phyloP scores from a whole-genome alignment of 768 basidiomycete genomes.

The Pulveroboletus sp. region DNA sequence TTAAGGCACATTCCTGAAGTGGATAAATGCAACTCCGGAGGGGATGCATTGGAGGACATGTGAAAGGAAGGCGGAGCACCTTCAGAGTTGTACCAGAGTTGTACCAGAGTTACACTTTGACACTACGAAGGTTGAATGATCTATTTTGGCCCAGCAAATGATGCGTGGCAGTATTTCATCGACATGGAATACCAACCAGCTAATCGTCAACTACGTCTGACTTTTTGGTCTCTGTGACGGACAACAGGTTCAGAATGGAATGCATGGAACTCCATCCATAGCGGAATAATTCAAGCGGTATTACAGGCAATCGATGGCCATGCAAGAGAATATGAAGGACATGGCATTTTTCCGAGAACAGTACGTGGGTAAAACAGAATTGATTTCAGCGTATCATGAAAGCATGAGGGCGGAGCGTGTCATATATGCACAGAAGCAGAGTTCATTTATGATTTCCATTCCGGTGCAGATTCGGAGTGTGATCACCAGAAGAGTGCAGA shows the following conservation, averaged over 20 bases:
- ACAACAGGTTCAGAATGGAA: constrained; percentile 42
- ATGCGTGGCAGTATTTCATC: constrained; percentile 57
- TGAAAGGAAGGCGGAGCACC: too few relatives aligned
- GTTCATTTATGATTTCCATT: constrained; percentile 48
- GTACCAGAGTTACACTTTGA: too few relatives aligned
- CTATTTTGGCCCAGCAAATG: constrained; percentile 53
- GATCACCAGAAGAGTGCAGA: constrained; percentile 44
- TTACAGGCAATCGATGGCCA: constrained; percentile 40
- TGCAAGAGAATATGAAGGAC: constrained; percentile 42
- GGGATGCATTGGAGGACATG: too few relatives aligned
- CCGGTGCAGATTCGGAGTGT: constrained; percentile 46
- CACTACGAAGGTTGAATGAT: constrained; percentile 54
- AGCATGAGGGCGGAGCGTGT: constrained; percentile 55
- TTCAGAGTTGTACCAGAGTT: too few relatives aligned
- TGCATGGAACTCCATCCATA: constrained; percentile 36
- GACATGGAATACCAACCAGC: constrained; percentile 53
- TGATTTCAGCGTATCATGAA: constrained; percentile 40
- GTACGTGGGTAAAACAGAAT: constrained; percentile 43
- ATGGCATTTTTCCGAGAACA: constrained; percentile 44
- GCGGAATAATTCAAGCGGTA: constrained; percentile 55
- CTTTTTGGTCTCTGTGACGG: constrained; percentile 61
- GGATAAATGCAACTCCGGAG: too few relatives aligned
- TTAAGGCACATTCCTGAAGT: too few relatives aligned
- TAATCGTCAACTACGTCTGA: constrained; percentile 61
- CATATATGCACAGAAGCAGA: constrained; percentile 39